phyloP scores from a whole-genome alignment of 2,329 filamentous ascomycete genomes.

The Esteya vermicola region DNA sequence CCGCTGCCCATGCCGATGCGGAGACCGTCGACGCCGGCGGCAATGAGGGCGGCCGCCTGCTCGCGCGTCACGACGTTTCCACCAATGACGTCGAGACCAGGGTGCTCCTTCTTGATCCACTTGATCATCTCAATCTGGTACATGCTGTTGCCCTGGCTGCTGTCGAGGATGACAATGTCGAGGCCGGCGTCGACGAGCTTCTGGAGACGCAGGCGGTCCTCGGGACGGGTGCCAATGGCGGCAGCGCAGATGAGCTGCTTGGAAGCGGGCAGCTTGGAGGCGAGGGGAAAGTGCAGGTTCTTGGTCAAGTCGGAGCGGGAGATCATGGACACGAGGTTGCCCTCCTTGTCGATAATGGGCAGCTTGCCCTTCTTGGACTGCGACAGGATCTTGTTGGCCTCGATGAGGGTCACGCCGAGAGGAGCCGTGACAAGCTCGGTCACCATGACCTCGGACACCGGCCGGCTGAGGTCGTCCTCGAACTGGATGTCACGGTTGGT shows the following conservation, averaged over 20 bases:
- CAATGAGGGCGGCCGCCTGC: constrained; percentile 84
- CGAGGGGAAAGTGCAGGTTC: constrained; percentile 92
- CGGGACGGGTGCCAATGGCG: constrained; percentile 85
- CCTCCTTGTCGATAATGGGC: constrained; percentile 71
- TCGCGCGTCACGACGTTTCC: constrained; percentile 97
- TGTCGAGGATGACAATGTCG: constrained; percentile 90
- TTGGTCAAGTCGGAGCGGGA: constrained; percentile 94
- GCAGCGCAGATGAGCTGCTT: constrained; percentile 96
- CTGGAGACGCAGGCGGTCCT: constrained; percentile 76
- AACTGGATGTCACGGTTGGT: constrained; percentile 98
- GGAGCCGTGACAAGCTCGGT: constrained; percentile 88
- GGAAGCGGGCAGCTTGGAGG: constrained; percentile 89
- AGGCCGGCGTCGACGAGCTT: constrained; percentile 88
- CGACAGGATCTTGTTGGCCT: constrained; percentile 87
- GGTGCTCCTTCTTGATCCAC: constrained; percentile 80
- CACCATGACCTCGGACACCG: constrained; percentile 86
- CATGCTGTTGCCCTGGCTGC: constrained; percentile 95
- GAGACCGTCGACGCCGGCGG: constrained; percentile 86
- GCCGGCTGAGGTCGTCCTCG: constrained; percentile 57
- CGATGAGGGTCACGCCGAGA: constrained; percentile 65
- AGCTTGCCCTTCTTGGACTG: constrained; percentile 98
- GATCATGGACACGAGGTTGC: constrained; percentile 83
- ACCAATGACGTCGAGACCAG: constrained; percentile 82
- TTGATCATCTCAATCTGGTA: constrained; percentile 99
- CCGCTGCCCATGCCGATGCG: constrained; percentile 98